These are phyloP conservation scores for Xylariales sp. DNA, from an alignment of 2,329 filamentous ascomycete species.

Conservation along the genomic window DNA sequence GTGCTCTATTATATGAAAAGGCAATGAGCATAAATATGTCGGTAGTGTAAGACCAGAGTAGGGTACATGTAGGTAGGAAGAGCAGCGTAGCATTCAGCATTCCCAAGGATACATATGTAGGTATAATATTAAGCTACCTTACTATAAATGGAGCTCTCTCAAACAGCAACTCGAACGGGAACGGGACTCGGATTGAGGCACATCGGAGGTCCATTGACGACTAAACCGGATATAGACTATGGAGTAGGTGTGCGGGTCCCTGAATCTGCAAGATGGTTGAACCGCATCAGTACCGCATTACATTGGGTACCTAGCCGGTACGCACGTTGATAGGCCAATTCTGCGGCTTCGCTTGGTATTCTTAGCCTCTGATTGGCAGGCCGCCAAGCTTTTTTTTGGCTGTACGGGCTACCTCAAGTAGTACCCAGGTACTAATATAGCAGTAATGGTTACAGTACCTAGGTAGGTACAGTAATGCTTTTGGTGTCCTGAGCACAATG, in stretches of 20 bases:
- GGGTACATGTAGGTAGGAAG: too few species aligned
- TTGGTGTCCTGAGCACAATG: too few species aligned
- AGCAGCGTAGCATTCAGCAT: too few species aligned
- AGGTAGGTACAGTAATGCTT: too few species aligned
- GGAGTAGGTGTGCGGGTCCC: slow-evolving; percentile 23
- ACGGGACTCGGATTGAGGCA: slow-evolving; percentile 12
- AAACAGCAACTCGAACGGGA: neutral
- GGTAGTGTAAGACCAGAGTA: too few species aligned
- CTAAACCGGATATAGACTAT: slow-evolving; percentile 25
- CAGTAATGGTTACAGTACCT: neutral
- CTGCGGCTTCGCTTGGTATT: neutral
- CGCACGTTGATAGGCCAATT: slow-evolving; percentile 28
- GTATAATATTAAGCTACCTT: neutral
- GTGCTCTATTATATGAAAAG: neutral
- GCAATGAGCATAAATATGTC: too few species aligned
- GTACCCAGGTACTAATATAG: too few species aligned
- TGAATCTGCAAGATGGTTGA: slow-evolving; percentile 34
- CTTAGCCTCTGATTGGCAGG: slow-evolving; percentile 2
- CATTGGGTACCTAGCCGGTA: slow-evolving; percentile 21
- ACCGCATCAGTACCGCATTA: slow-evolving; percentile 11
- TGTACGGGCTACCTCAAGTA: neutral
- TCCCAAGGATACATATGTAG: too few species aligned
- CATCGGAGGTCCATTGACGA: neutral
- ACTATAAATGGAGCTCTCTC: slow-evolving; percentile 1
- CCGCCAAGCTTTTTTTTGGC: neutral